Conservation (phyloP, 2,329 filamentous ascomycete genomes). For the Macroventuria anomochaeta region DNA sequence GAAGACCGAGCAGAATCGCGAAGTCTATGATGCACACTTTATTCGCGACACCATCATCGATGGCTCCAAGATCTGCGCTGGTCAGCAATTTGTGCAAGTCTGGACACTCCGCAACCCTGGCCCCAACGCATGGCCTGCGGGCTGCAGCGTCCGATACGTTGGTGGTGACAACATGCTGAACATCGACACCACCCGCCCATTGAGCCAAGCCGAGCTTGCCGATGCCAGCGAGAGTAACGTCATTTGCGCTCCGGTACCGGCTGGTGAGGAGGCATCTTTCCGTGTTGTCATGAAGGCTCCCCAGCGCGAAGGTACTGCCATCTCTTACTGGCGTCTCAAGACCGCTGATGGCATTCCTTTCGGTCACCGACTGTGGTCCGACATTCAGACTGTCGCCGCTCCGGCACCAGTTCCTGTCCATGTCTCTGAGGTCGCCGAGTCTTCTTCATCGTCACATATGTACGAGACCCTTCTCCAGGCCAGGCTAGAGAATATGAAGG, state of each 20-base stretch:
- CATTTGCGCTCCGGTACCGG: constrained; percentile 70
- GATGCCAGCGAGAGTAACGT: constrained; percentile 84
- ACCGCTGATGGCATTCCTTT: constrained; percentile 81
- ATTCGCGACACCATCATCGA: constrained; percentile 80
- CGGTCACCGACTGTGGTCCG: constrained; percentile 94
- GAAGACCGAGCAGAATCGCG: not conserved
- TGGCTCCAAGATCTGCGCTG: constrained; percentile 73
- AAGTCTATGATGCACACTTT: constrained; percentile 69
- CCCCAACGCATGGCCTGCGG: constrained; percentile 79
- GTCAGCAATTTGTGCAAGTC: constrained; percentile 81
- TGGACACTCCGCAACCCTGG: constrained; percentile 93
- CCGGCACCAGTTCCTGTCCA: constrained; percentile 12
- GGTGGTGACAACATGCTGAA: constrained; percentile 97
- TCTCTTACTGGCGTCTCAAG: constrained; percentile 97
- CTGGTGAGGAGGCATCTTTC: constrained; percentile 80
- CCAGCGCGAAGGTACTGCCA: constrained; percentile 74
- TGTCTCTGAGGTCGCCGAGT: constrained; percentile 19
- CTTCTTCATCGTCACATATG: constrained; percentile 24
- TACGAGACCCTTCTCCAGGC: constrained; percentile 37
- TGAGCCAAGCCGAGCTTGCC: constrained; percentile 77
- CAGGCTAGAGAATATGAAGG: constrained; percentile 33
- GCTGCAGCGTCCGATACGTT: constrained; percentile 88
- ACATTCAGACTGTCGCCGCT: constrained; percentile 70
- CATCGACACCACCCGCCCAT: constrained; percentile 78
- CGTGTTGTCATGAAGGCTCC: constrained; percentile 85